Base-by-base conservation (phyloP, 163 green algal species). In the Chloroidium sp. region DNA sequence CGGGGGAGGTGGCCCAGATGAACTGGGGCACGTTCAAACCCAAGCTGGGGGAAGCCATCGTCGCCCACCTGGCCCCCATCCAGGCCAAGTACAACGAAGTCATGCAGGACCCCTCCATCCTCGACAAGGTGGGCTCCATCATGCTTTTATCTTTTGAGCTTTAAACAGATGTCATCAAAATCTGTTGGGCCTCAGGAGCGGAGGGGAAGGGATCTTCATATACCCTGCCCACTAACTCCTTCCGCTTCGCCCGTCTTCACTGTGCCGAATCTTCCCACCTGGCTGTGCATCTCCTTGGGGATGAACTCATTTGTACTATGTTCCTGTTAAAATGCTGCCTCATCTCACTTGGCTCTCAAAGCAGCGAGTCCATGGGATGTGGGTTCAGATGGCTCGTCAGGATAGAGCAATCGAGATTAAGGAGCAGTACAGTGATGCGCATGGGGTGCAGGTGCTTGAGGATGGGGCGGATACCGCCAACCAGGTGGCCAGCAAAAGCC, bases 21-120 rank as follows among this genome's bases (percentile, higher is more conserved):
- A 89, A 88, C 3, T 99, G 96, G 96, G 94, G 96, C 36, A 82
- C 92, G 10, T 99, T 99, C 91, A 99, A 99, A 86, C 93, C 94
- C 2, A 74, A 86, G 78, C 92, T 99, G n/a, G 90, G 94, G 4
- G 96, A 99, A 14, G 95, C 95, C 0, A 69, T 98, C 4, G 87
- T 98, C 4, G 93, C 90, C 62, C 93, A 98, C 85, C 84, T 99
- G 78, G 80, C 85, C 61, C 96, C 96, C 59, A 93, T 99, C 72
- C 95, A 98, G 85, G 69, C 83, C 10, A 82, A 80, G 75, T 95
- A 93, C 76, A 80, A 80, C 0, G 88, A 94, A 59, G 88, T 97
- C 12, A 93, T 95, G 85, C 74, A 76, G 0, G 93, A 97, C 69
- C 69, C 78, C 1, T 75, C 75, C 2, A 90, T 94, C 69, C 84